Base-by-base conservation (phyloP, 169 alveolate species). In the Eimeria zaria region DNA sequence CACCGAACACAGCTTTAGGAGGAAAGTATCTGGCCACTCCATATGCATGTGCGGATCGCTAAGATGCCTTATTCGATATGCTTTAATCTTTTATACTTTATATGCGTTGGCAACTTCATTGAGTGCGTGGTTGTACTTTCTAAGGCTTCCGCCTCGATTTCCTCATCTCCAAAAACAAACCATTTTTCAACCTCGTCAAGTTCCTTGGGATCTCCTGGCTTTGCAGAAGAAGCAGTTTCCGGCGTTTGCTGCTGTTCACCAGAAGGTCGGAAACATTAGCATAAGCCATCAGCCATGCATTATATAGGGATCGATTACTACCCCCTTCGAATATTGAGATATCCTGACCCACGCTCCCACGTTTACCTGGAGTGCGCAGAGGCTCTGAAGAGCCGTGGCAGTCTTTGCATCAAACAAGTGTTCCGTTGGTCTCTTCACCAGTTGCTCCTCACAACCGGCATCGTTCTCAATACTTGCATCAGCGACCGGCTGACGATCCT, bases 131-230 rank as follows among this genome's bases (percentile, higher is more conserved):
- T 36, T 36, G 64, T 58, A 87, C 93, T 58, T 55, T 87, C 93
- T 39, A 87, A 62, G 33, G 83, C 81, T 24, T 87, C 67, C 14
- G 81, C 53, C 93, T 87, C 81, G 60, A 62, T 24, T 48, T 69
- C 93, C 39, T 87, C 93, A 14, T 87, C 93, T 36, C 53, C 93
- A 55, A 87, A 62, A 11, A 36, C 58, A 62, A 87, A 87, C 41
- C 81, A 87, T 39, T 87, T 69, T 44, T 87, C 93, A 87, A 87
- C 81, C 81, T 87, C 93, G 20, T 60, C 81, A n/a, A 87, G 93
- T 22, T 87, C 93, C 33, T 87, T 60, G 81, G 64, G n/a, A 39
- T 87, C 93, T 39, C 67, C 58, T n/a, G 60, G 93, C 36, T n/a
- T 55, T 41, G 67, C 27, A 36, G 93, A 62, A 20, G 71, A 87